Evolutionary conservation across 2,329 filamentous ascomycete genomes (phyloP), one percentile per base, ranked within the genome.

Genomic region (Fusarium paranaense): DNA sequence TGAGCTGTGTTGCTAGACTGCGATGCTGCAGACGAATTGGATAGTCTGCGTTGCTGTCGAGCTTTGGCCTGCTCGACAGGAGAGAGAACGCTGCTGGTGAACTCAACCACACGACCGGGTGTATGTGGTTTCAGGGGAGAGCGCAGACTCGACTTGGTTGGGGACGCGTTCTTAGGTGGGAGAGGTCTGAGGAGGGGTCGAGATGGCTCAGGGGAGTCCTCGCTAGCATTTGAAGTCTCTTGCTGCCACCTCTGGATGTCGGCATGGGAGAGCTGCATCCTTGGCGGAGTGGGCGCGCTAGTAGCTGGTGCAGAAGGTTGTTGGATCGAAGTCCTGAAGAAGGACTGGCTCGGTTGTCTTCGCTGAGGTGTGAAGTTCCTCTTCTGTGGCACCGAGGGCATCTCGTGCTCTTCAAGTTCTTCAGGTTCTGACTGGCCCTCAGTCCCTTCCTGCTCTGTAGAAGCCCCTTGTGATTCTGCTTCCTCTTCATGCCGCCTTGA

Each of bases 71-170:
- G 85, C 11, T 85, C 83, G 2, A 83, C 74, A 1, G 87, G 86
- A 5, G 86, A 87, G 8, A 87, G 79, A 1, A 86, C 85, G 77
- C 83, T 87, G 79, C 85, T 87, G 1, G 86, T 87, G 72, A 90
- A 91, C 66, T 89, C 88, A 16, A 91, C 89, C 1, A 90, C 87
- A 0, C 88, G 86, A 6, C 89, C 89, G 1, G 88, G 88, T 3
- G 88, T 90, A 70, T 86, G 89, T 5, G 87, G 86, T 75, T 91
- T 91, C 20, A 89, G 78, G 0, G 89, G 88, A 5, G 89, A 90
- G 20, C 89, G 86, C 27, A 91, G 80, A 72, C 85, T 88, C 1
- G 89, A 91, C 76, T 91, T 91, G 10, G 80, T 83, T 0, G 89
- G 89, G 1, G 89, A 90, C 6, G 86, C 85, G n/a, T 85, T 83